Evolutionary conservation across 1,284 basidiomycete species (phyloP).

Genomic region (Inonotus hispidus): DNA sequence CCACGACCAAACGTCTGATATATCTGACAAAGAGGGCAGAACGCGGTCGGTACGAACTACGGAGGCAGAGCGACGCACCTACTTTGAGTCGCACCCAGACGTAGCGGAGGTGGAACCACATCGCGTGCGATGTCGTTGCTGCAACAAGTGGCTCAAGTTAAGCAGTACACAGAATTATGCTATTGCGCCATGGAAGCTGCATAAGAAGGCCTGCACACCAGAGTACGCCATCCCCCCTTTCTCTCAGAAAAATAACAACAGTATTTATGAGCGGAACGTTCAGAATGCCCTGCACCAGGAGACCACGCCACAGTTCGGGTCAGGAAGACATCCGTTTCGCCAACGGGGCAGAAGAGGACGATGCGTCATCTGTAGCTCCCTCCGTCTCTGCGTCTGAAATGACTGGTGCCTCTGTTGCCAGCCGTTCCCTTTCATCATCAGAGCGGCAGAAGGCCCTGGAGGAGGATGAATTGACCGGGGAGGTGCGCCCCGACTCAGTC

Average conservation of each 20-base stretch:
- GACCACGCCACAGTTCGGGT: neutral
- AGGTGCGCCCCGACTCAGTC: slow-evolving; percentile 15
- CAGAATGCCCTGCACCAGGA: slow-evolving; percentile 8
- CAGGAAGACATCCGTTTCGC: neutral
- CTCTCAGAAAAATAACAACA: neutral
- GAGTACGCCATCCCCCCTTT: neutral
- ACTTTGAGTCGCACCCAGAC: slow-evolving; percentile 19
- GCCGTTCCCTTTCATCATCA: neutral
- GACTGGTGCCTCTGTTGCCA: neutral
- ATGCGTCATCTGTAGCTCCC: slow-evolving; percentile 15
- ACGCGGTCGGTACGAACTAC: slow-evolving; percentile 8
- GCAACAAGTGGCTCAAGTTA: slow-evolving; percentile 18
- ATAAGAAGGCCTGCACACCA: slow-evolving; percentile 12
- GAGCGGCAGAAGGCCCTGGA: slow-evolving; percentile 13
- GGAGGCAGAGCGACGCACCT: slow-evolving; percentile 19
- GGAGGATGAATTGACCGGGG: slow-evolving; percentile 12
- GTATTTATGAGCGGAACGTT: neutral
- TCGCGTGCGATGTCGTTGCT: slow-evolving; percentile 14
- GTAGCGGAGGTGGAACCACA: slow-evolving; percentile 19
- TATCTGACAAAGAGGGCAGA: slow-evolving; percentile 4
- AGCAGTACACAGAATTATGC: slow-evolving; percentile 14
- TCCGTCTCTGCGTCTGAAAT: slow-evolving; percentile 11
- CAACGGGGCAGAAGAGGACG: slow-evolving; percentile 11
- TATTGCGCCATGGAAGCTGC: slow-evolving; percentile 15
- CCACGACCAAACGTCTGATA: neutral